Conservation (phyloP, 768 basidiomycete genomes). For the Boletus reticulatus region DNA sequence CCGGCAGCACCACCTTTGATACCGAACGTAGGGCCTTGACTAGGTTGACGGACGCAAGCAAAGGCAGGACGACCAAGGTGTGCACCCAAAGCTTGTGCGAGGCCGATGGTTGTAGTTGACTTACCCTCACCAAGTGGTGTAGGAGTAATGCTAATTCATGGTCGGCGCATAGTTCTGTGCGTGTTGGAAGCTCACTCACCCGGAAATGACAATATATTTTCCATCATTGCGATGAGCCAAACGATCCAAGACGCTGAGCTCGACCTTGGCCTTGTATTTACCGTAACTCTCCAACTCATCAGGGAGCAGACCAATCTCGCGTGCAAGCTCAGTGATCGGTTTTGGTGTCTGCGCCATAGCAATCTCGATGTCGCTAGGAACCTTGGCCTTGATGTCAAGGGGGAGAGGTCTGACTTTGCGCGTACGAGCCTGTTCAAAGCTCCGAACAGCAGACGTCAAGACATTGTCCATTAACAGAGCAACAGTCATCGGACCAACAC, state of each 20-base stretch:
- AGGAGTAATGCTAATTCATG: conserved; percentile 73
- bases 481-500: conserved; percentile 99
- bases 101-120: conserved; percentile 95
- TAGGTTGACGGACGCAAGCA: conserved; percentile 96
- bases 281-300: conserved; percentile 94
- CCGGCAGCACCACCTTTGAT: conserved; percentile 99
- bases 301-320: conserved; percentile 82
- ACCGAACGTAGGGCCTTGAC: conserved; percentile 98
- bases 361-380: conserved; percentile 96
- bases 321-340: conserved; percentile 76
- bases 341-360: conserved; percentile 94
- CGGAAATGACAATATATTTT: conserved; percentile 95
- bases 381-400: conserved; percentile 76
- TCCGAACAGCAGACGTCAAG: conserved; percentile 74
- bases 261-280: conserved; percentile 96
- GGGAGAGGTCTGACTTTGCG: conserved; percentile 76
- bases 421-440: conserved; percentile 65
- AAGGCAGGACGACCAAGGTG: conserved; percentile 91
- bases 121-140: conserved; percentile 98
- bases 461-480: conserved; percentile 98
- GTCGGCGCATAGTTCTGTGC: background rate
- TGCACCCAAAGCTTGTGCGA: conserved; percentile 94
- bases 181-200: conserved; percentile 42
- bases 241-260: conserved; percentile 82
- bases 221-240: conserved; percentile 84